phyloP scores from a whole-genome alignment of 305 asterid species.

The Fraxinus xanthoxyloides region DNA sequence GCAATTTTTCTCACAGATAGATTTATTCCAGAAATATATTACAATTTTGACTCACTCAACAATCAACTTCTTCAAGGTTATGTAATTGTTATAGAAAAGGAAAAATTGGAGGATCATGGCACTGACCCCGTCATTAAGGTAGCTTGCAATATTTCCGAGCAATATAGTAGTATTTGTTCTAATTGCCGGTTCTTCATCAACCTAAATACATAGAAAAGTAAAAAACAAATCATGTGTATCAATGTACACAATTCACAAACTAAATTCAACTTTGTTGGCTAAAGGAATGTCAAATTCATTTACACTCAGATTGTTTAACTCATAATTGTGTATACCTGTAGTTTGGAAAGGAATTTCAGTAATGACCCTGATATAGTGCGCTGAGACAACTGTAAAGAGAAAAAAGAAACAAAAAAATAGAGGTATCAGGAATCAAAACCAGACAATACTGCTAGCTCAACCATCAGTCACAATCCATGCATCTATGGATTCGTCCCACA shows the following conservation, averaged over 20 bases:
- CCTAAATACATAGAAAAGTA: conserved; percentile 44
- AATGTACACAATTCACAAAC: neutral
- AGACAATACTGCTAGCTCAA: conserved; percentile 18
- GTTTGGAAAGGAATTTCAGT: conserved; percentile 90
- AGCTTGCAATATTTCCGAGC: conserved; percentile 92
- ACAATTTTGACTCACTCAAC: neutral
- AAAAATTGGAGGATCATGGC: conserved; percentile 22
- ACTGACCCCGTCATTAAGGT: conserved; percentile 97
- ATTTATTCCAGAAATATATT: neutral
- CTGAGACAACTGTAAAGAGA: conserved; percentile 79
- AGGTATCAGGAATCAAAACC: conserved; percentile 18
- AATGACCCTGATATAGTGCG: conserved; percentile 89
- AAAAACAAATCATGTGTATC: neutral
- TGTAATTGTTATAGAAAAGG: neutral
- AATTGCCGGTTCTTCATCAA: conserved; percentile 97
- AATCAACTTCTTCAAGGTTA: conserved; percentile 17
- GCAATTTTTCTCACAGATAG: conserved; percentile 14
- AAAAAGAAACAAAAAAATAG: conserved; percentile 15
- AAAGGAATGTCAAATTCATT: conserved; percentile 19
- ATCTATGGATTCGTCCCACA: conserved; percentile 12
- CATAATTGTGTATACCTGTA: conserved; percentile 59
- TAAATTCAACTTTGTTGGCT: neutral
- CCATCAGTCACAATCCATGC: conserved; percentile 17
- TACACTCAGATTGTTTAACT: conserved; percentile 7
- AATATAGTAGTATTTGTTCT: conserved; percentile 96